phyloP scores from a whole-genome alignment of 164 flowering plant species.

The Buxus sempervirens region DNA sequence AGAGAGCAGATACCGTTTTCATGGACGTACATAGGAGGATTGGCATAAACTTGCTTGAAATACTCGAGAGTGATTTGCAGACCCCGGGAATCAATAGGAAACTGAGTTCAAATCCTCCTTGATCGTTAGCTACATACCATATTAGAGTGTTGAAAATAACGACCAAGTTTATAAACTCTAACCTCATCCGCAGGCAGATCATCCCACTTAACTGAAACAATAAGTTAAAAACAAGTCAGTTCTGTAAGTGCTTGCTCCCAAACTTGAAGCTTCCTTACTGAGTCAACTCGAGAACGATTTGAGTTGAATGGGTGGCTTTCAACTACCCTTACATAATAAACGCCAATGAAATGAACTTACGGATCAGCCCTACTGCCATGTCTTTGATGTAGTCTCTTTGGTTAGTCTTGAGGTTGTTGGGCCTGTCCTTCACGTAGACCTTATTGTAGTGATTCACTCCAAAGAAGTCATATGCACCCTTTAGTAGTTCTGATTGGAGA shows the following conservation, averaged over 20 bases:
- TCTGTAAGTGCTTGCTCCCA: no score
- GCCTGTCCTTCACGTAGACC: constrained; percentile 24
- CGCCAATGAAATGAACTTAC: constrained; percentile 23
- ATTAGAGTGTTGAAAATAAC: background rate
- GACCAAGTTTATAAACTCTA: constrained; percentile 1
- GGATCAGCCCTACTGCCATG: constrained; percentile 19
- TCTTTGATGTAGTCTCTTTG: constrained; percentile 37
- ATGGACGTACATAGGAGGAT: constrained; percentile 43
- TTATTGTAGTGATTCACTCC: constrained; percentile 51
- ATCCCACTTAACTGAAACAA: constrained; percentile 12
- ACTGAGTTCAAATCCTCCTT: constrained; percentile 19
- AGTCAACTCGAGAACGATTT: background rate
- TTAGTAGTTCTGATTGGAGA: constrained; percentile 34
- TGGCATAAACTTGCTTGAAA: constrained; percentile 55
- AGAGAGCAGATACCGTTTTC: constrained; percentile 32
- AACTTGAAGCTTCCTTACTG: background rate
- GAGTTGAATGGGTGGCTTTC: background rate
- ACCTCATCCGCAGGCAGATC: constrained; percentile 22
- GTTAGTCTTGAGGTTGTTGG: constrained; percentile 23
- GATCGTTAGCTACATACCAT: background rate
- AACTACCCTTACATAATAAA: background rate
- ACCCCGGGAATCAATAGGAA: constrained; percentile 30
- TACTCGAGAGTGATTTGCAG: constrained; percentile 40
- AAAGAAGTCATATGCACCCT: constrained; percentile 54
- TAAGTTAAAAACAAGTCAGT: background rate